Base-by-base conservation (phyloP, 2,329 filamentous ascomycete genomes). In the Colletotrichum viniferum region DNA sequence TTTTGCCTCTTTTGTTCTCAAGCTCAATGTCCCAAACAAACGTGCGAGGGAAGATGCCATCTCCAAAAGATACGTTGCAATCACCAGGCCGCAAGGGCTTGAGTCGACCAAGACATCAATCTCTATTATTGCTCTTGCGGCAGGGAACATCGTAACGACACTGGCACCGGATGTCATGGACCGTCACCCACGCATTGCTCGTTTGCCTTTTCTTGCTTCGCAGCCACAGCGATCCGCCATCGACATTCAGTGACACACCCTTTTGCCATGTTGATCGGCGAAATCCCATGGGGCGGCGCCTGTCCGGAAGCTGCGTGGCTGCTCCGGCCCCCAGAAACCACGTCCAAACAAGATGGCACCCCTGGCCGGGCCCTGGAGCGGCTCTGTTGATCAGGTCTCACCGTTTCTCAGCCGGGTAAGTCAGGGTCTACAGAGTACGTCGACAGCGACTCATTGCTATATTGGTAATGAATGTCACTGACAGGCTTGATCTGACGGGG, bases 381-480 rank as follows among this genome's bases (percentile, higher is more conserved):
- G 74, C 66, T 74, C 65, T 76, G 74, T 65, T 71, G 74, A 76
- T 74, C 74, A 65, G 74, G 71, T 70, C 71, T 74, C 55, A 67
- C 71, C 74, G 74, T 76, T 71, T 70, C 48, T 16, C 56, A 70
- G 56, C 62, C n/a, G 52, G 69, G 28, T 18, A 72, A 43, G 63
- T 43, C 69, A 68, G 73, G 73, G 56, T 68, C 63, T 58, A 63
- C 38, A 43, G 9, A 43, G 38, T 43, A 43, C 21, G 21, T 62
- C 38, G 24, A 66, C 43, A 43, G 56, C 69, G 13, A 75, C 56
- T 64, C 73, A 48, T 73, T 73, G 14, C 69, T 64, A 36, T 73
- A 34, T 64, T 68, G 56, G 63, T 64, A 48, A 30, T 64, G 43
- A 30, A 26, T 18, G 58, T 43, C 63, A 48, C 36, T 55, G 43